Evolutionary conservation across 2,329 filamentous ascomycete genomes (phyloP).

Genomic region (Colletotrichum liriopes): DNA sequence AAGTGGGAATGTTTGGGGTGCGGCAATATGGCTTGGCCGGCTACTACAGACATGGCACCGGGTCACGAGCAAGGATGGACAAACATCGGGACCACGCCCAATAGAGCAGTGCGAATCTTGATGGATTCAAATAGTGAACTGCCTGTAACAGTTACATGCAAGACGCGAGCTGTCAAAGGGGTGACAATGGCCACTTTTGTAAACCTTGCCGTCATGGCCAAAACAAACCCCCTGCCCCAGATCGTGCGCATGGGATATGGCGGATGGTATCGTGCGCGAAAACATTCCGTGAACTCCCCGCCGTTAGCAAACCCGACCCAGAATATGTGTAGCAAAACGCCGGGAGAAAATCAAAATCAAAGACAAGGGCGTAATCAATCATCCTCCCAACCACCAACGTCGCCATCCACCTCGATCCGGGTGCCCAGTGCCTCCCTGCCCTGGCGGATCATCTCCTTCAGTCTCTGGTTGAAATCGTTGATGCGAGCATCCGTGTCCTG

Average conservation of each 20-base stretch:
- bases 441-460: slow-evolving; percentile 90
- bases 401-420: slow-evolving; percentile 74
- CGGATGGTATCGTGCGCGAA: slow-evolving; percentile 37
- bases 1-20: background rate
- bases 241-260: slow-evolving; percentile 14
- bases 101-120: background rate
- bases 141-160: background rate
- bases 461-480: slow-evolving; percentile 81
- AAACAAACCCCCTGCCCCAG: background rate
- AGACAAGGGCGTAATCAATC: slow-evolving; percentile 46
- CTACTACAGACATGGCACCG: background rate
- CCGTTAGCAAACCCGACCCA: background rate
- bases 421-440: slow-evolving; percentile 89
- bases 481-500: slow-evolving; percentile 85
- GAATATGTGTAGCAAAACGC: slow-evolving; percentile 19
- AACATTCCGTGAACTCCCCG: slow-evolving; percentile 31
- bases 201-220: background rate
- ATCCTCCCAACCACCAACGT: slow-evolving; percentile 59
- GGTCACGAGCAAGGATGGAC: background rate
- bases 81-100: background rate
- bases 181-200: background rate
- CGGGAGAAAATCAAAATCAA: slow-evolving; percentile 17
- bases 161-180: background rate
- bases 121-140: background rate
- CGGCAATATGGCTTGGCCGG: background rate